Evolutionary conservation across 2,329 filamentous ascomycete species (phyloP).

Genomic region (Eutypella sp.): DNA sequence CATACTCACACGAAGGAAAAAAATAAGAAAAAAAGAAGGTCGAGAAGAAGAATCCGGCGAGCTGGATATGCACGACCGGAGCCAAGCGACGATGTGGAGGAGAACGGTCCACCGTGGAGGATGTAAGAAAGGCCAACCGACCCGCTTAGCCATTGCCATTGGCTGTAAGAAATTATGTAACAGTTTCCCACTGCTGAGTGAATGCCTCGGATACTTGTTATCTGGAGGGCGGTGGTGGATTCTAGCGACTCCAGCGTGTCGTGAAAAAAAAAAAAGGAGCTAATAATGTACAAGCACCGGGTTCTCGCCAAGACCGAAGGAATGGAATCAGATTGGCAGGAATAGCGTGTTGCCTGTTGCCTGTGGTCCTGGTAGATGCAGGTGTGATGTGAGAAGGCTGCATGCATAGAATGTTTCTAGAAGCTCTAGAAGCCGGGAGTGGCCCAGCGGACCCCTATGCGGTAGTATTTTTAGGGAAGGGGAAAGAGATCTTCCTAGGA

Average conservation of each 20-base stretch:
- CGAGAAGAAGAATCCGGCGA: no score
- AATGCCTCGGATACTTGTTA: not conserved
- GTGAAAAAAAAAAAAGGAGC: not conserved
- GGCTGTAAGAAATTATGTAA: not conserved
- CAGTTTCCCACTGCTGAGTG: not conserved
- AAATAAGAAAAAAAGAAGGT: no score
- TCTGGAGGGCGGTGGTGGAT: no score
- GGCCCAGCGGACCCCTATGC: not conserved
- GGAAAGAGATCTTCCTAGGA: not conserved
- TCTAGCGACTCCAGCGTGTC: not conserved
- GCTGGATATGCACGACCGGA: no score
- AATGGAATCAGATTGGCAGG: not conserved
- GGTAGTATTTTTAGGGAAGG: not conserved
- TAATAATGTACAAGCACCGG: not conserved
- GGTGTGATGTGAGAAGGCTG: not conserved
- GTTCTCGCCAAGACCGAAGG: not conserved
- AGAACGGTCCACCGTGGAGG: not conserved
- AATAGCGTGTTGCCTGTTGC: no score
- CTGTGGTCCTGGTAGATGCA: not conserved
- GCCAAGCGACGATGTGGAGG: no score
- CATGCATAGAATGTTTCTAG: not conserved
- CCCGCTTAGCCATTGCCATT: no score
- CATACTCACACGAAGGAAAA: no score
- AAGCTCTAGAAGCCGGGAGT: not conserved
- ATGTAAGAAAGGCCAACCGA: not conserved